Conservation (phyloP, 345 rosid genomes). For the Pistacia vera region DNA sequence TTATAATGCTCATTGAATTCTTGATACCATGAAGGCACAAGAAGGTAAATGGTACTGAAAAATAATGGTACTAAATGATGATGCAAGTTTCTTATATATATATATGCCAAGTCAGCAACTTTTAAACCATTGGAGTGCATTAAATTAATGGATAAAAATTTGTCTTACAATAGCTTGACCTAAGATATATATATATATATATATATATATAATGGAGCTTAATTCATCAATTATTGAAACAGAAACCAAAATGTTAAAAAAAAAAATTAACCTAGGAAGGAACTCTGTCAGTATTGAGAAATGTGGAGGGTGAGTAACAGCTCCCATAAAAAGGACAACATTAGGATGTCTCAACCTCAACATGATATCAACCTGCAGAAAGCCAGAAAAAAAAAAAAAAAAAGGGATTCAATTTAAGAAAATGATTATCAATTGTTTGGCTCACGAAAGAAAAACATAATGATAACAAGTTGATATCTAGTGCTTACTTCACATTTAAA, state of each 20-base stretch:
- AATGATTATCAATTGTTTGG: conserved; percentile 18
- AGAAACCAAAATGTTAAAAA: conserved; percentile 9
- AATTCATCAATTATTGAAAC: conserved; percentile 7
- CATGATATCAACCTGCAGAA: conserved; percentile 87
- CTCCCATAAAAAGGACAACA: conserved; percentile 99
- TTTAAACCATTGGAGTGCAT: no score
- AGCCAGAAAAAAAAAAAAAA: neutral
- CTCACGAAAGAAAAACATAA: conserved; percentile 5
- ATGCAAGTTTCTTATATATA: neutral
- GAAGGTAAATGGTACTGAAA: neutral
- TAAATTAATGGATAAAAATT: no score
- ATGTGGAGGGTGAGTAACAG: conserved; percentile 87
- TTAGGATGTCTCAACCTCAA: conserved; percentile 94
- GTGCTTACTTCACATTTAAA: conserved; percentile 82
- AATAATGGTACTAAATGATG: neutral
- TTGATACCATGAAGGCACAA: neutral
- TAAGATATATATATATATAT: no score
- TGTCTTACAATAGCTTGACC: no score
- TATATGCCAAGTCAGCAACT: no score
- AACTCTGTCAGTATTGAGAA: conserved; percentile 97
- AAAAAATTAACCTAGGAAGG: conserved; percentile 75
- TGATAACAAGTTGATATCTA: conserved; percentile 12
- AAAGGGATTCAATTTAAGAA: conserved; percentile 9
- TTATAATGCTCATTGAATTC: neutral
- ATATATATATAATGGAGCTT: neutral